Percentiles rank a stretch among this genome's conserved stretches.
Conservation (phyloP, 768 basidiomycete species). For the Mycena alexandri region DNA sequence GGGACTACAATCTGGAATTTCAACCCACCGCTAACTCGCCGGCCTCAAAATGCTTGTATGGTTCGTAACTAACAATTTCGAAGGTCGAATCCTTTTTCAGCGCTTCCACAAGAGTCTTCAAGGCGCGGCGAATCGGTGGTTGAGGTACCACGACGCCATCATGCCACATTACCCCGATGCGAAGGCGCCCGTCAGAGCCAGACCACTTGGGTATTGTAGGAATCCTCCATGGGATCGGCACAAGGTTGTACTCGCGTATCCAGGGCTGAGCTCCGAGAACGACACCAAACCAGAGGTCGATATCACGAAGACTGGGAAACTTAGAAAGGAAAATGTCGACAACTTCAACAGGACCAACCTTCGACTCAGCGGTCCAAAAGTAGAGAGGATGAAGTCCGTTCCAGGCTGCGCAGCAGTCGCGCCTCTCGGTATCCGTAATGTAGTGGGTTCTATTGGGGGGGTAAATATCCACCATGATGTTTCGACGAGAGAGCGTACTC, state of each 20-base stretch:
- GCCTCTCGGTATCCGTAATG: conserved; percentile 62
- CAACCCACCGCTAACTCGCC: conserved; percentile 49
- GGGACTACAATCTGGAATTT: neutral
- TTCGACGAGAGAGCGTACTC: conserved; percentile 1
- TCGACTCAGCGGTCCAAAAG: conserved; percentile 66
- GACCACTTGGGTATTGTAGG: conserved; percentile 35
- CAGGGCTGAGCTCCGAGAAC: conserved; percentile 54
- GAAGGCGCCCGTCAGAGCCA: conserved; percentile 45
- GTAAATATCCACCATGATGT: neutral
- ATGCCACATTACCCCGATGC: conserved; percentile 49
- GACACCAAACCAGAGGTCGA: conserved; percentile 47
- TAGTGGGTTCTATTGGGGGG: conserved; percentile 33
- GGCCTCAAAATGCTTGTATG: conserved; percentile 51
- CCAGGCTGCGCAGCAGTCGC: conserved; percentile 53
- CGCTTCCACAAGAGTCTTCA: conserved; percentile 51
- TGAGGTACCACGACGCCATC: conserved; percentile 55
- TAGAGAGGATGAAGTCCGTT: conserved; percentile 65
- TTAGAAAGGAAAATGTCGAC: neutral
- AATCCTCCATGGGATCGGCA: conserved; percentile 45
- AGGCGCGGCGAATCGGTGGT: conserved; percentile 57
- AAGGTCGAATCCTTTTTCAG: conserved; percentile 49
- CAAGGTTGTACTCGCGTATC: conserved; percentile 51
- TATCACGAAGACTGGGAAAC: conserved; percentile 44
- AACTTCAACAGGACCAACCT: conserved; percentile 43
- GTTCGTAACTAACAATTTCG: conserved; percentile 52